Percentiles rank a stretch among this genome's conserved stretches.
Conservation (phyloP, 1,139 yeast species). For the Debaryomycetaceae sp. region DNA sequence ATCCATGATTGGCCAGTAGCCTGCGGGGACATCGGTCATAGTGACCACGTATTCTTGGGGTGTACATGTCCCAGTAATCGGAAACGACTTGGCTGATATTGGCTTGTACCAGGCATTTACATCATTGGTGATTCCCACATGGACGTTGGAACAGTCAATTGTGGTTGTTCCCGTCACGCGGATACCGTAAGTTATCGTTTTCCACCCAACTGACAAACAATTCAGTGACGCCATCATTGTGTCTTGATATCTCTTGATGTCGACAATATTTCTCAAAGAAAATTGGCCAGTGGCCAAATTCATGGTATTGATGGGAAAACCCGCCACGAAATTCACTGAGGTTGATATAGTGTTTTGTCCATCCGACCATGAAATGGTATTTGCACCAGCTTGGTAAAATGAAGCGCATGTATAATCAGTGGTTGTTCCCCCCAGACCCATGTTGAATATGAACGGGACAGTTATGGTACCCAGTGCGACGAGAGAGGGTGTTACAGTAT, state of each 20-base stretch:
- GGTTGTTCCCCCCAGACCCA: slow-evolving; percentile 19
- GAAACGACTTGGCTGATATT: slow-evolving; percentile 7
- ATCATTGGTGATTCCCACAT: slow-evolving; percentile 18
- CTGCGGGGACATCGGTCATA: slow-evolving; percentile 25
- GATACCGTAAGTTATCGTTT: neutral
- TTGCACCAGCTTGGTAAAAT: slow-evolving; percentile 19
- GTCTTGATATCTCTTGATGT: too few species aligned
- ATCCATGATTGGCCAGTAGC: slow-evolving; percentile 27
- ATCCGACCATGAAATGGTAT: slow-evolving; percentile 25
- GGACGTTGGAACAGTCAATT: slow-evolving; percentile 20
- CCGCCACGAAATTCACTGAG: slow-evolving; percentile 14
- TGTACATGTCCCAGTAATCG: slow-evolving; percentile 15
- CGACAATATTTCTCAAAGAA: too few species aligned
- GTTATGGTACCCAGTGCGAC: slow-evolving; percentile 19
- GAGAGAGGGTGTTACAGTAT: slow-evolving; percentile 11
- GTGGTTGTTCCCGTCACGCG: slow-evolving; percentile 2
- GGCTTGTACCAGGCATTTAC: slow-evolving; percentile 23
- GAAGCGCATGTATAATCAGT: slow-evolving; percentile 19
- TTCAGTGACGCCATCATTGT: too few species aligned
- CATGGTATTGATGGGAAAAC: neutral
- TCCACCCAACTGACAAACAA: neutral
- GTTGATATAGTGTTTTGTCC: slow-evolving; percentile 19
- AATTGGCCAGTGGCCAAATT: neutral
- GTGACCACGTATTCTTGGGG: slow-evolving; percentile 10
- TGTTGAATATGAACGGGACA: slow-evolving; percentile 25